Base-by-base conservation (phyloP, 371 early-diverging fungal genomes). In the Lichtheimia ramosa region DNA sequence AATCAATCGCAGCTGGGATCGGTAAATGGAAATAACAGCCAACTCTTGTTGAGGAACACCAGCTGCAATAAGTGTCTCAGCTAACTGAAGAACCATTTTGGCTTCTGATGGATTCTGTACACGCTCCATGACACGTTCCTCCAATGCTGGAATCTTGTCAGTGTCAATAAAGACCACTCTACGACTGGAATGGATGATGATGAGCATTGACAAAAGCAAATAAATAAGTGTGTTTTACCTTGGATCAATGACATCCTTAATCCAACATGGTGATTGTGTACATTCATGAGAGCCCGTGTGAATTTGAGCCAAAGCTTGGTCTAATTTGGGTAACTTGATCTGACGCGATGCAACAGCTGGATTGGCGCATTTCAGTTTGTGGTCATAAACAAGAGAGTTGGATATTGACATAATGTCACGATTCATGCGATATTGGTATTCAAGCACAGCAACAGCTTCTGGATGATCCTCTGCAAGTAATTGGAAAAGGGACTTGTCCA, bases 351-450 rank as follows among this genome's bases (percentile, higher is more conserved):
- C 92, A 1, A 92, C 84, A 0, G 64, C 63, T n/a, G 71, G 61
- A 8, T 85, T 88, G 14, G 93, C 97, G 61, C 95, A 96, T 39
- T 78, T 74, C 48, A 98, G 69, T 48, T 87, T 82, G 56, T 88
- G 70, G 59, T 90, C 83, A 69, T 94, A 99, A 8, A 99, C 86
- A 3, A 98, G 66, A 3, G 70, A 60, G 69, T 99, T 99, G 16
- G 93, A 83, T 5, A 99, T 68, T 5, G 75, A 69, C 96, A 98
- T 96, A 28, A 99, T 94, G 27, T 94, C 95, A 23, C 75, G 64
- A 64, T 92, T 92, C 99, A 99, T 99, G 25, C 99, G 89, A 64
- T 99, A 99, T 70, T 99, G 99, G 51, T 86, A 83, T 56, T 86
- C 83, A 21, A 99, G 77, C n/a, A 74, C 79, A 12, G 81, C 85